Evolutionary conservation across 345 rosid genomes (phyloP).

Genomic region (Atalantia buxifolia): DNA sequence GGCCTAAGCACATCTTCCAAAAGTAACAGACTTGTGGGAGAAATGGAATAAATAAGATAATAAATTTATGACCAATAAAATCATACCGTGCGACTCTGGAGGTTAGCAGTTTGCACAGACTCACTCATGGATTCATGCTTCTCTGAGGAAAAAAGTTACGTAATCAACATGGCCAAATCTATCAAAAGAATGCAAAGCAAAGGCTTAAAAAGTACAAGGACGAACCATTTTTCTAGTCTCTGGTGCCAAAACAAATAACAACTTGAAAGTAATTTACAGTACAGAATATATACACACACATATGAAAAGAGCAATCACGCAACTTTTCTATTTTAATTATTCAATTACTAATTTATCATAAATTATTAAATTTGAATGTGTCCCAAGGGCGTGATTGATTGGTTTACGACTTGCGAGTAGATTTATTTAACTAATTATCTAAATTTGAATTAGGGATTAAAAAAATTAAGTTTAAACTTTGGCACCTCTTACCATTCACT

Average conservation of each 20-base stretch:
- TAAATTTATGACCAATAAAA: too few species aligned
- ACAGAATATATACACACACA: neutral
- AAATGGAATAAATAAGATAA: neutral
- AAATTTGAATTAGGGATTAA: too few species aligned
- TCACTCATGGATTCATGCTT: neutral
- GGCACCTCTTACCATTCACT: too few species aligned
- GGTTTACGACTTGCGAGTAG: too few species aligned
- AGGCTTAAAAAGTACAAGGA: neutral
- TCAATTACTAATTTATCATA: too few species aligned
- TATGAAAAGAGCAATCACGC: neutral
- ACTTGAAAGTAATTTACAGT: neutral
- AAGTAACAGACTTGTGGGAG: neutral
- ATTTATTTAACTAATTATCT: too few species aligned
- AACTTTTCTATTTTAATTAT: too few species aligned
- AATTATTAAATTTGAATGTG: too few species aligned
- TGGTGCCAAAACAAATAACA: neutral
- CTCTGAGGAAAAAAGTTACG: neutral
- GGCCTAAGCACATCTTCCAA: slow-evolving; percentile 10
- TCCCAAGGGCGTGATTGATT: too few species aligned
- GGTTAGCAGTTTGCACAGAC: too few species aligned
- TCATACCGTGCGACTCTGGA: too few species aligned
- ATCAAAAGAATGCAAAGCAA: neutral
- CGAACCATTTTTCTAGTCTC: neutral
- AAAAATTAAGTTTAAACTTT: too few species aligned
- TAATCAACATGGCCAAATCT: neutral